These are phyloP conservation scores for Nemania sp. DNA, from an alignment of 2,329 filamentous ascomycete species.

Conservation along the genomic window DNA sequence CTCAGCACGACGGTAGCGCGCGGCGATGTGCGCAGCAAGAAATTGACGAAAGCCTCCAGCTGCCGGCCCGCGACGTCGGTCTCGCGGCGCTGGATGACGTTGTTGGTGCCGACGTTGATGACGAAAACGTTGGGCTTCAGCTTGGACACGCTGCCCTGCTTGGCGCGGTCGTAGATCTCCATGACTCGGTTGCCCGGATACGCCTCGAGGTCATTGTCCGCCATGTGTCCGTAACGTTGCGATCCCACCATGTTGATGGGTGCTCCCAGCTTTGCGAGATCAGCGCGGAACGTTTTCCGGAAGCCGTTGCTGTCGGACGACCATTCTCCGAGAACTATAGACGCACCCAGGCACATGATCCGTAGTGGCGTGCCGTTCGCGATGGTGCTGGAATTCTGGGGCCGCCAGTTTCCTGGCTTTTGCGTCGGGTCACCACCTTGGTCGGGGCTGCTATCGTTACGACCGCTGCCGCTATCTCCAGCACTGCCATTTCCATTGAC, in stretches of 20 bases:
- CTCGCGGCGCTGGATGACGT: constrained; percentile 38
- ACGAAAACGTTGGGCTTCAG: constrained; percentile 41
- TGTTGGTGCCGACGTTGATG: constrained; percentile 43
- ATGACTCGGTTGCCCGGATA: constrained; percentile 39
- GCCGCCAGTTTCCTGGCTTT: constrained; percentile 25
- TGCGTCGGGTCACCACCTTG: constrained; percentile 7
- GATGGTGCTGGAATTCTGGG: constrained; percentile 35
- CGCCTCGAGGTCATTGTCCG: constrained; percentile 42
- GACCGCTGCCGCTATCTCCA: not conserved
- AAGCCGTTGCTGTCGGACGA: constrained; percentile 36
- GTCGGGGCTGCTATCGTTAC: not conserved
- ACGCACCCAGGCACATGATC: constrained; percentile 40
- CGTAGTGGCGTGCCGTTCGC: constrained; percentile 37
- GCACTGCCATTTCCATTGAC: not conserved
- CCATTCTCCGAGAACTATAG: constrained; percentile 37
- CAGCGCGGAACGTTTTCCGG: constrained; percentile 37
- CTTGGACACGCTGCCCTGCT: constrained; percentile 29
- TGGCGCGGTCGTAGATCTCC: constrained; percentile 39
- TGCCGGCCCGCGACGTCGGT: constrained; percentile 33
- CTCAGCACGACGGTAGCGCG: constrained; percentile 38
- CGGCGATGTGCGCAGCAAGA: constrained; percentile 37
- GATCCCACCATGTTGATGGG: constrained; percentile 43
- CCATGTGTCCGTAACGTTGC: constrained; percentile 39
- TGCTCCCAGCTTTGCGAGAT: constrained; percentile 30
- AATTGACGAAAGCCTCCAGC: constrained; percentile 39